Base-by-base conservation (phyloP, 225 moss, liverwort and hornwort genomes). In the Asterella californica region DNA sequence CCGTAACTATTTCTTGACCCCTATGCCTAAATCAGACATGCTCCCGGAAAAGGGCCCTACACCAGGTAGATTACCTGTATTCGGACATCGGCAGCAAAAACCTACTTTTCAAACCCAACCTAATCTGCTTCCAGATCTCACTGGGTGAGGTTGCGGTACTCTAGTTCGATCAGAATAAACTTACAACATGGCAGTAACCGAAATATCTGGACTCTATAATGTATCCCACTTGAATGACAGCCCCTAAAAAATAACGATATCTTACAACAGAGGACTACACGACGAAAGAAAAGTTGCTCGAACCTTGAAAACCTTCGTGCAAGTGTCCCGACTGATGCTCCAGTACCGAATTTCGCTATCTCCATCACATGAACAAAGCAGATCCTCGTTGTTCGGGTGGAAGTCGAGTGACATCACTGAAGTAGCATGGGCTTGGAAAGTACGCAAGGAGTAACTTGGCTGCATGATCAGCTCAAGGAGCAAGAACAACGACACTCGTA, bases 311-410 rank as follows among this genome's bases (percentile, higher is more conserved):
- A 90, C 85, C 79, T 94, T 95, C n/a, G 93, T 99, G 83, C 93
- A 99, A 49, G 83, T 62, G 74, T 92, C 93, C 80, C 93, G 93
- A 79, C 89, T 93, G 38, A 99, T 93, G 84, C 90, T 99, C 99
- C 99, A 99, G 80, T 92, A 99, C 4, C 99, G 93, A 78, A 99
- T 99, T 81, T 99, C 99, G 72, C 99, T 93, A 59, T 99, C 99
- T 45, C 95, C 95, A 59, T 99, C 99, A 74, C 99, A 99, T 15
- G 99, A 99, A 83, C 99, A 99, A 37, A 99, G 88, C 80, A 99
- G 85, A 84, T 99, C 99, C 80, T 99, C 95, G 34, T 87, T 95
- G 86, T 77, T 90, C 30, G 99, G 99, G 67, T 99, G 99, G 60
- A 99, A 99, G 80, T 99, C 99, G 38, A 99, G 88, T 15, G 99